These are phyloP conservation scores for Hibiscus tridactylites DNA, from an alignment of 345 rosid genomes.

Conservation along the genomic window DNA sequence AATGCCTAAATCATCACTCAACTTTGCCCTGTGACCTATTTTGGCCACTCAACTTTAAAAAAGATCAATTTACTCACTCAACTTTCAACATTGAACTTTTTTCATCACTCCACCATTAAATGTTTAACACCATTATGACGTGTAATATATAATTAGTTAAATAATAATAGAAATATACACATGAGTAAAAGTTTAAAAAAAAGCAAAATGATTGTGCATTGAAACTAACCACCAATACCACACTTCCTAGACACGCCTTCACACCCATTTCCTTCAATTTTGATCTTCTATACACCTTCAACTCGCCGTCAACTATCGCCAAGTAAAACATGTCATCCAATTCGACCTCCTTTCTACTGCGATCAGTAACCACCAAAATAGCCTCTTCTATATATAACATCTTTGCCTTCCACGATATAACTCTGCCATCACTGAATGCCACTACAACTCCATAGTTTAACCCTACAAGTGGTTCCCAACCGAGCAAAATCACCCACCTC, in stretches of 20 bases:
- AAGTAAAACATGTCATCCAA: constrained; percentile 61
- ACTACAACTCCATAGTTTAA: constrained; percentile 54
- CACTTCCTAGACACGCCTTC: constrained; percentile 51
- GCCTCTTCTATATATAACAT: constrained; percentile 63
- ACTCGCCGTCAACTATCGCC: constrained; percentile 26
- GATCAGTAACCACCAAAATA: constrained; percentile 61
- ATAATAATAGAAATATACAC: too few relatives aligned
- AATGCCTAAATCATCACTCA: constrained; percentile 8
- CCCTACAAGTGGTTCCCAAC: constrained; percentile 47
- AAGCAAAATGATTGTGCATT: too few relatives aligned
- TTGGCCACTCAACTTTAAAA: too few relatives aligned
- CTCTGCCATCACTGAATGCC: constrained; percentile 59
- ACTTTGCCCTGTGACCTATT: too few relatives aligned
- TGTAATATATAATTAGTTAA: constrained; percentile 16
- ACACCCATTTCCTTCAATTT: constrained; percentile 48
- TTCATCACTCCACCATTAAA: too few relatives aligned
- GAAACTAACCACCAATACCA: constrained; percentile 52
- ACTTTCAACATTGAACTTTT: too few relatives aligned
- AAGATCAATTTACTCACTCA: too few relatives aligned
- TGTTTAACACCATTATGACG: too few relatives aligned
- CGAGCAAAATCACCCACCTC: constrained; percentile 83
- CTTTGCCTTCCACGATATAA: constrained; percentile 64
- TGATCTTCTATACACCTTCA: constrained; percentile 69
- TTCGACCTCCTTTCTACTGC: constrained; percentile 48
- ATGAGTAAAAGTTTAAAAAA: too few relatives aligned